Base-by-base conservation (phyloP, 257 asterid genomes). In the Coffea canephora region DNA sequence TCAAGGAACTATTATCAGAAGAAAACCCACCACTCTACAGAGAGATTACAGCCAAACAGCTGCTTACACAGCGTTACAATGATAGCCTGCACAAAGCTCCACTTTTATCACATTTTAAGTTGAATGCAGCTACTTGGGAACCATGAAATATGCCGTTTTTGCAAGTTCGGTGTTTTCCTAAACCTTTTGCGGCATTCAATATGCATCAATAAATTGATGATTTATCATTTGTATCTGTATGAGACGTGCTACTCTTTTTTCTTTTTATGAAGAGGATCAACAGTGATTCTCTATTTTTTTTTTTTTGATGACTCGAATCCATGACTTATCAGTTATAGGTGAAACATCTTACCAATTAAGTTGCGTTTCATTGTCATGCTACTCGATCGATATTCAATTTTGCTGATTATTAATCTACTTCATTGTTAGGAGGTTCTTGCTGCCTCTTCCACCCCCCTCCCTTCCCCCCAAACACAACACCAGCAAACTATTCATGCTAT, bases 11-110 rank as follows among this genome's bases (percentile, higher is more conserved):
- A 45, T 16, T 84, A 25, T 84, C 80, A 7, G 78, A 84, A 55
- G 80, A 80, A n/a, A 80, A 80, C 27, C 84, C 79, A 2, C 79
- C 82, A n/a, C 69, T 36, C 21, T 79, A 69, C 64, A 75, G 41
- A 49, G 77, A 78, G n/a, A 78, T 65, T 16, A 78, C 80, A 21
- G 34, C 67, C 8, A 77, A 23, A 41, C 75, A 82, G 46, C 41
- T 50, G 25, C 7, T 76, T 41, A 23, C 77, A 10, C 64, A 21
- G 8, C 31, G 73, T 55, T 81, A 76, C 34, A 11, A 46, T 5
- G 67, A 57, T 70, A 81, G 84, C 45, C 78, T 81, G 2, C 67
- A 64, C 14, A 71, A 43, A 21, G 12, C 68, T 3, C 73, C 81
- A 52, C 31, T 65, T 54, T 45, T 81, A 15, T 61, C 80, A 13